Evolutionary conservation across 2,329 filamentous ascomycete species (phyloP).

Genomic region (Cercospora canescens): DNA sequence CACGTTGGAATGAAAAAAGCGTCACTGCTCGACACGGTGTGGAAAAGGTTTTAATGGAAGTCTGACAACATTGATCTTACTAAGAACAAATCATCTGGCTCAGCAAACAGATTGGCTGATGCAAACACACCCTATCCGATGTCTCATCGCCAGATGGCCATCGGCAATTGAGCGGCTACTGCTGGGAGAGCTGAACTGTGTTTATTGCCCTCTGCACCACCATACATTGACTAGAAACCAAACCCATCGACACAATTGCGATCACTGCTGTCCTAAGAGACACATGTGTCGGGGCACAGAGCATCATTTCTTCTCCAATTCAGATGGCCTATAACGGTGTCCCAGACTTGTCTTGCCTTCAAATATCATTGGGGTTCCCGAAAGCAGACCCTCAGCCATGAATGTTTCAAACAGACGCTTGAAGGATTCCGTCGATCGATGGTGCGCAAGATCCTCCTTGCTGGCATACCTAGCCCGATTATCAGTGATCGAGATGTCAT

Average conservation of each 20-base stretch:
- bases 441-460: background rate
- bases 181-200: no score
- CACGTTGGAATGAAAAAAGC: background rate
- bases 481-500: background rate
- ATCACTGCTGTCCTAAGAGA: no score
- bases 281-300: no score
- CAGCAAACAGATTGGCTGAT: background rate
- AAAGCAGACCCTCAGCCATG: background rate
- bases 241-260: no score
- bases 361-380: background rate
- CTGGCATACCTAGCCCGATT: background rate
- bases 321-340: background rate
- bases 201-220: no score
- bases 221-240: no score
- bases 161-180: background rate
- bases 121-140: no score
- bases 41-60: background rate
- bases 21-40: background rate
- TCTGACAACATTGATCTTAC: background rate
- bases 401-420: background rate
- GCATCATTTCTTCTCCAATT: background rate
- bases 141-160: background rate
- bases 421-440: background rate
- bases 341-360: background rate
- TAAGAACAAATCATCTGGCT: background rate